Percentiles rank a stretch among this genome's conserved stretches.
Conservation (phyloP, 805 yeast species). For the Zygoascus biomembranicola region DNA sequence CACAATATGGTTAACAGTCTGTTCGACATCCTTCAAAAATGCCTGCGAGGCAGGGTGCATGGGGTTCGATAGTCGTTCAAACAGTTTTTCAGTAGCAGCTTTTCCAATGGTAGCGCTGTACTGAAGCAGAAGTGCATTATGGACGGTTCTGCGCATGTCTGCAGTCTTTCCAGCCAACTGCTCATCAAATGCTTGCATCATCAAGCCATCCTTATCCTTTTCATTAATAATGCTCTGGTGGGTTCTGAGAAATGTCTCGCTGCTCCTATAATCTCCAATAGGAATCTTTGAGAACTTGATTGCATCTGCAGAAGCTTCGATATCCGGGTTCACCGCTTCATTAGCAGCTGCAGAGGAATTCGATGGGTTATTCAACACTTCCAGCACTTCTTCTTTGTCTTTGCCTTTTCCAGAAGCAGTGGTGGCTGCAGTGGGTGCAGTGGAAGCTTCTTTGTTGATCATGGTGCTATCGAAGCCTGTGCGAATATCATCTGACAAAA, state of each 20-base stretch:
- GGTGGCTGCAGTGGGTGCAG: slow-evolving; percentile 9
- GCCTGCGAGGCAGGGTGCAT: slow-evolving; percentile 58
- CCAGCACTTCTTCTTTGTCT: slow-evolving; percentile 18
- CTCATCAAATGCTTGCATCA: slow-evolving; percentile 86
- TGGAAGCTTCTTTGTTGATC: slow-evolving; percentile 44
- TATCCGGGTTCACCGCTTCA: slow-evolving; percentile 17
- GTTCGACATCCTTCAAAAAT: slow-evolving; percentile 63
- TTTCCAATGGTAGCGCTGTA: slow-evolving; percentile 44
- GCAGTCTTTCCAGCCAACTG: slow-evolving; percentile 55
- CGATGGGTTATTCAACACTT: slow-evolving; percentile 27
- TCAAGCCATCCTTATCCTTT: slow-evolving; percentile 82
- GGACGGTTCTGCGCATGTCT: slow-evolving; percentile 58
- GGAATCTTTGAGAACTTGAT: slow-evolving; percentile 54
- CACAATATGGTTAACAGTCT: slow-evolving; percentile 68
- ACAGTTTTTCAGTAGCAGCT: slow-evolving; percentile 56
- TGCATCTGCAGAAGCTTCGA: slow-evolving; percentile 51
- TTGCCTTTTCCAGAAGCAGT: slow-evolving; percentile 24
- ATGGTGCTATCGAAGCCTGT: slow-evolving; percentile 88
- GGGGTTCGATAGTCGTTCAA: slow-evolving; percentile 48
- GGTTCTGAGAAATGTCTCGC: slow-evolving; percentile 44
- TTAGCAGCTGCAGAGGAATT: slow-evolving; percentile 7
- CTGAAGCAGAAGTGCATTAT: slow-evolving; percentile 72
- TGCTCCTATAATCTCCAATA: slow-evolving; percentile 37
- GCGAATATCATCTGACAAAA: slow-evolving; percentile 83
- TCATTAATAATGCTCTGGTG: slow-evolving; percentile 65